Evolutionary conservation across 257 asterid species (phyloP), one percentile per base, ranked within the genome.

Genomic region (Nicotiana tomentosiformis): DNA sequence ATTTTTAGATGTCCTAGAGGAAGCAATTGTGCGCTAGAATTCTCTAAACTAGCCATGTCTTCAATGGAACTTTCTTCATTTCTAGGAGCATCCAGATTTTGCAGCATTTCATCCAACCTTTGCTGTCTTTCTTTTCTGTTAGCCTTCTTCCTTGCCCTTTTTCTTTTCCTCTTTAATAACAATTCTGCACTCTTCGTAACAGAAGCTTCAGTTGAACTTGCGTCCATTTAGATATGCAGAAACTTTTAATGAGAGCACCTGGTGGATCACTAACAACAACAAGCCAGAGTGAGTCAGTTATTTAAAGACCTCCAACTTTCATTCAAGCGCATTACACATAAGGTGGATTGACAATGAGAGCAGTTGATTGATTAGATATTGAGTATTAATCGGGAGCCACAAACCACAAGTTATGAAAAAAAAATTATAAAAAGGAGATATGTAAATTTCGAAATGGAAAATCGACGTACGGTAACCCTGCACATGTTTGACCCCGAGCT

Each of bases 91-190:
- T 80, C 81, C 85, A 82, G 8, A 85, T 56, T 66, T n/a, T 58
- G 82, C 77, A 82, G 85, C 81, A 62, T 78, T 62, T 66, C 87
- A 84, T 81, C 83, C 88, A 64, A 70, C 79, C 66, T 86, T 83
- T 81, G 84, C 82, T 39, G 30, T 60, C 74, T 87, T 66, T 46
- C 84, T 23, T 76, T 70, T 81, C 55, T 85, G 82, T 72, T 84
- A 57, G 81, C 82, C 65, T 26, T 70, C 83, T 67, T 83, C 80
- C 72, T 84, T 33, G 58, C 81, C 78, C 62, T 82, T 32, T 55
- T n/a, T 82, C 67, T 83, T 43, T 29, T 61, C 70, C 80, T 89
- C 39, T 70, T 85, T 33, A 69, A 77, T 17, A 43, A 14, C 39
- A 74, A 74, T 74, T 74, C 82, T 56, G 57, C 57, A 57, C 14